phyloP scores from a whole-genome alignment of 2,329 filamentous ascomycete genomes.

The Falciphora oryzae region DNA sequence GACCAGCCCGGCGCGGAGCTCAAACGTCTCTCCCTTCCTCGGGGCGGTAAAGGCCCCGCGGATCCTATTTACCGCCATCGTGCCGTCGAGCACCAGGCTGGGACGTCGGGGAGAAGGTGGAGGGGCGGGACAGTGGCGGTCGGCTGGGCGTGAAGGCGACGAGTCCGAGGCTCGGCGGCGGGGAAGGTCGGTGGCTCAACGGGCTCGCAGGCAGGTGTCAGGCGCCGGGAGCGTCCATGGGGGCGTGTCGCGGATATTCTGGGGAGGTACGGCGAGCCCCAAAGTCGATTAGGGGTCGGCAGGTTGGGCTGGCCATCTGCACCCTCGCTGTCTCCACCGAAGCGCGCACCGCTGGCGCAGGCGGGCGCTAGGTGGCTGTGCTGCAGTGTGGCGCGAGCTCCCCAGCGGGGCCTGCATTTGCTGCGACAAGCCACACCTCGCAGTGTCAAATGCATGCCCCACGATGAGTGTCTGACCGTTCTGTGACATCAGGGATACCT shows the following conservation, averaged over 20 bases:
- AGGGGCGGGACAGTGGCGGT: conserved; percentile 7
- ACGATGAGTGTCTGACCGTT: not conserved
- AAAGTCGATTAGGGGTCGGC: not conserved
- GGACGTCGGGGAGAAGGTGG: not conserved
- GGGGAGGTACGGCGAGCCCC: not conserved
- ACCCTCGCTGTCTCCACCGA: not conserved
- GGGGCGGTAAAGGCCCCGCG: conserved; percentile 88
- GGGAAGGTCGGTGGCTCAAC: not conserved
- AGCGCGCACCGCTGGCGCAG: not conserved
- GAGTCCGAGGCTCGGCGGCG: conserved; percentile 9
- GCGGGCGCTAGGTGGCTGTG: not conserved
- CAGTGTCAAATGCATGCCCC: not conserved
- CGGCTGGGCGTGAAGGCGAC: conserved; percentile 11
- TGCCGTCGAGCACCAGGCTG: conserved; percentile 1
- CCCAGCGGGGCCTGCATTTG: not conserved
- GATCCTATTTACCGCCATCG: conserved; percentile 82
- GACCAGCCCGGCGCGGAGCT: conserved; percentile 88
- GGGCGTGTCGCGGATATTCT: not conserved
- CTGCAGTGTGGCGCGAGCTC: not conserved
- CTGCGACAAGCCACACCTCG: not conserved
- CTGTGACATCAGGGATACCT: not conserved
- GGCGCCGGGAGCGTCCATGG: not conserved
- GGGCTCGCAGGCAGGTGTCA: not conserved
- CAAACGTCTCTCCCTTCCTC: conserved; percentile 96
- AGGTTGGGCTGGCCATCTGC: not conserved